Conservation (phyloP, 371 early-diverging fungal species). For the Syncephalastrum monosporum region DNA sequence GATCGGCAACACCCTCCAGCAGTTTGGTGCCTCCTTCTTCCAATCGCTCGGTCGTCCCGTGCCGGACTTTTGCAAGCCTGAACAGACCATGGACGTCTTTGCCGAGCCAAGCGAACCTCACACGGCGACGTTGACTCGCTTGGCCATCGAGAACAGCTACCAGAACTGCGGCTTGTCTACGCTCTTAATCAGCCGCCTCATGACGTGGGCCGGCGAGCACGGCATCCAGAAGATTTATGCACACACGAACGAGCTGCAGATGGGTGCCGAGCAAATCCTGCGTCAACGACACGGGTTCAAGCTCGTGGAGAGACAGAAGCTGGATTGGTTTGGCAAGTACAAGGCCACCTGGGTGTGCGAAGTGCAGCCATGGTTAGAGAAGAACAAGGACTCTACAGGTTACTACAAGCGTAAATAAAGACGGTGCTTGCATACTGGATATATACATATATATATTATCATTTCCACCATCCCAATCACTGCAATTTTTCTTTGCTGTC, state of each 20-base stretch:
- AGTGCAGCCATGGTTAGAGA: constrained; percentile 19
- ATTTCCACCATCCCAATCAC: too few relatives aligned
- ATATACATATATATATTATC: too few relatives aligned
- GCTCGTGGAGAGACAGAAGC: constrained; percentile 19
- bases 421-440: too few relatives aligned
- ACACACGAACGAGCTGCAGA: constrained; percentile 28
- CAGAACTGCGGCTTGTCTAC: constrained; percentile 45
- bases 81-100: constrained; percentile 12
- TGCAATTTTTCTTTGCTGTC: too few relatives aligned
- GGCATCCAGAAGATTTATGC: constrained; percentile 39
- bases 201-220: constrained; percentile 36
- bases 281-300: constrained; percentile 39
- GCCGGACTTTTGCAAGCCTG: constrained; percentile 17
- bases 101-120: constrained; percentile 29
- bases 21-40: constrained; percentile 13
- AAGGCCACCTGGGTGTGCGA: constrained; percentile 13
- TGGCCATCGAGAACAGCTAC: constrained; percentile 29
- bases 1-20: constrained; percentile 21
- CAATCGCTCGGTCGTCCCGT: constrained; percentile 11
- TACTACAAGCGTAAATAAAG: constrained; percentile 5
- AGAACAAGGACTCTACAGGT: constrained; percentile 6
- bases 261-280: constrained; percentile 39
- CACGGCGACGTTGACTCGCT: constrained; percentile 38
- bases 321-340: constrained; percentile 33
- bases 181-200: constrained; percentile 36